These are phyloP conservation scores for Mycena alexandri DNA, from an alignment of 768 basidiomycete species.

Conservation along the genomic window DNA sequence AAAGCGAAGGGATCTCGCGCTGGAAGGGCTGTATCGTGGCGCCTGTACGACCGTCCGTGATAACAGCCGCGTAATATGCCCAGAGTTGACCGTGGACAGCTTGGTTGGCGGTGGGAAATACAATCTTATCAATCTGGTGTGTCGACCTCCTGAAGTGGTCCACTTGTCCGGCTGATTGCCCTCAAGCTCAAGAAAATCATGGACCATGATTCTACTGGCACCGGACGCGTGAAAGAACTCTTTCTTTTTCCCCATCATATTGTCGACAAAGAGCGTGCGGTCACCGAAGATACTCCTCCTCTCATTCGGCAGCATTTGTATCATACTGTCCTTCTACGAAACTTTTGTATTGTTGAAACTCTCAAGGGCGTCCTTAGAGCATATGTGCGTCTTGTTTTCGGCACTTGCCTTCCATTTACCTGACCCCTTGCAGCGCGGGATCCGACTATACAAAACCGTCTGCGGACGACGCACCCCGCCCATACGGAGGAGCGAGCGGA, in stretches of 20 bases:
- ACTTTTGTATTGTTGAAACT: constrained; percentile 2
- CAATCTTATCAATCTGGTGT: constrained; percentile 17
- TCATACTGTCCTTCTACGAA: neutral
- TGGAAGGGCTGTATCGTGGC: too few relatives aligned
- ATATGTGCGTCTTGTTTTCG: constrained; percentile 1
- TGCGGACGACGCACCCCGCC: too few relatives aligned
- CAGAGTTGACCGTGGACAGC: constrained; percentile 20
- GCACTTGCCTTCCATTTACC: too few relatives aligned
- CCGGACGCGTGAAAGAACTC: constrained; percentile 6
- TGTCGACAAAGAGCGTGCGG: neutral
- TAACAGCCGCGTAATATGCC: constrained; percentile 16
- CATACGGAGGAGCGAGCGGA: too few relatives aligned
- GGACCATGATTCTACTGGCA: constrained; percentile 16
- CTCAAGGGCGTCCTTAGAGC: constrained; percentile 6
- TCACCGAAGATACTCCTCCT: neutral
- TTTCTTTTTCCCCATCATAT: constrained; percentile 14
- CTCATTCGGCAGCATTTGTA: neutral
- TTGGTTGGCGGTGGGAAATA: constrained; percentile 25
- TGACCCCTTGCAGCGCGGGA: too few relatives aligned
- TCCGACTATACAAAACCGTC: too few relatives aligned
- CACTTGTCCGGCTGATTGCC: neutral
- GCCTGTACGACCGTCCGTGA: constrained; percentile 22
- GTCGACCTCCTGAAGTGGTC: neutral
- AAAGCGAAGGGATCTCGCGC: too few relatives aligned
- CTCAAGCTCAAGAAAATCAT: neutral